Conservation (phyloP, 495 filamentous ascomycete genomes). For the Penicillium robsamsonii region DNA sequence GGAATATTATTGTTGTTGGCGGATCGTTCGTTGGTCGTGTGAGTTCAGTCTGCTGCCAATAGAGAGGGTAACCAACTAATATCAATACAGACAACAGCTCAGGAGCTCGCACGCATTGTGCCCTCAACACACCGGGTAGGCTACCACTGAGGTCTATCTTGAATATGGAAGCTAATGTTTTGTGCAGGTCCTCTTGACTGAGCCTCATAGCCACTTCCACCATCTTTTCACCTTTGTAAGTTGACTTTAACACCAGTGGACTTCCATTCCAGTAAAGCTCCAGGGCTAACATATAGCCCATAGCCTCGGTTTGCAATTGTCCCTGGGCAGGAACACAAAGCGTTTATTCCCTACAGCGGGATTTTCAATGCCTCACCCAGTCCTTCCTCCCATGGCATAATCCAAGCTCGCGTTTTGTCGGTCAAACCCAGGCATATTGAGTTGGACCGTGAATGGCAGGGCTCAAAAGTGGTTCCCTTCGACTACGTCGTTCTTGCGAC, state of each 20-base stretch:
- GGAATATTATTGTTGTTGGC: slow-evolving; percentile 43
- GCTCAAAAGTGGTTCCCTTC: slow-evolving; percentile 40
- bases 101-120: slow-evolving; percentile 38
- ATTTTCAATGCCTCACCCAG: slow-evolving; percentile 37
- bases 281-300: background rate
- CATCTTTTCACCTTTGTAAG: slow-evolving; percentile 55
- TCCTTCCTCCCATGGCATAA: slow-evolving; percentile 34
- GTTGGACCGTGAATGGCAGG: slow-evolving; percentile 49
- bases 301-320: slow-evolving; percentile 53
- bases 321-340: slow-evolving; percentile 52
- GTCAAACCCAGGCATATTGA: slow-evolving; percentile 37
- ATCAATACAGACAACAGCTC: slow-evolving; percentile 30
- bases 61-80: slow-evolving; percentile 7
- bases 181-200: slow-evolving; percentile 45
- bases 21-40: slow-evolving; percentile 45
- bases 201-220: slow-evolving; percentile 54
- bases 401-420: slow-evolving; percentile 45
- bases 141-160: background rate
- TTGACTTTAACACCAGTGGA: background rate
- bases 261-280: background rate
- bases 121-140: slow-evolving; percentile 37
- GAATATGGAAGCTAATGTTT: background rate
- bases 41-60: slow-evolving; percentile 5
- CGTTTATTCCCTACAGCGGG: slow-evolving; percentile 51
- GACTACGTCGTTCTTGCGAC: slow-evolving; percentile 50